phyloP scores from a whole-genome alignment of 352 stramenopile species.

The Pythium rhizo-oryzae region DNA sequence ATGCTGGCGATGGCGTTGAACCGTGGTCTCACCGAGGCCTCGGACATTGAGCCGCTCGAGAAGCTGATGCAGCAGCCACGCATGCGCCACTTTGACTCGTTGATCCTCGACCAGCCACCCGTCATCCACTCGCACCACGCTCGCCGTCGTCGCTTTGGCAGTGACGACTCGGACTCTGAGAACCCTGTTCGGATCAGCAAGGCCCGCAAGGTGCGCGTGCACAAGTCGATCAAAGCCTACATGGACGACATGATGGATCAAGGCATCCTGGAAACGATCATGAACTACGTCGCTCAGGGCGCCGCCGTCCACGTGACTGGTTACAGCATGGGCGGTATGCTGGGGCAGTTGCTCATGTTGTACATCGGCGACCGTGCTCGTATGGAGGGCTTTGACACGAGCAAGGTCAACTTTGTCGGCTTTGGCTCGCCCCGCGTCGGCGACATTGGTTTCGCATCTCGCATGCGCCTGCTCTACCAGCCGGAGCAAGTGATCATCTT shows the following conservation, averaged over 20 bases:
- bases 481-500: slow-evolving; percentile 81
- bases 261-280: slow-evolving; percentile 71
- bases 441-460: slow-evolving; percentile 77
- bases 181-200: slow-evolving; percentile 63
- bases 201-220: slow-evolving; percentile 65
- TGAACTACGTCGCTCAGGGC: slow-evolving; percentile 74
- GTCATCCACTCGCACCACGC: slow-evolving; percentile 55
- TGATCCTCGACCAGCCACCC: slow-evolving; percentile 60
- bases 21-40: slow-evolving; percentile 68
- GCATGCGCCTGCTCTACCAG: slow-evolving; percentile 74
- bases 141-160: slow-evolving; percentile 41
- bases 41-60: slow-evolving; percentile 70
- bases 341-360: slow-evolving; percentile 79
- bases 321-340: slow-evolving; percentile 87
- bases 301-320: slow-evolving; percentile 80
- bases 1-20: slow-evolving; percentile 84
- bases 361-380: slow-evolving; percentile 77
- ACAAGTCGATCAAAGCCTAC: slow-evolving; percentile 81
- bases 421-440: slow-evolving; percentile 83
- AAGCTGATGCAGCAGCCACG: slow-evolving; percentile 65
- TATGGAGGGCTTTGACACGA: slow-evolving; percentile 70
- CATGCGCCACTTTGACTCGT: slow-evolving; percentile 70
- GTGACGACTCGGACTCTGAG: slow-evolving; percentile 60
- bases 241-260: slow-evolving; percentile 87
- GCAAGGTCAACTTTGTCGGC: slow-evolving; percentile 84